Conservation (phyloP, 768 basidiomycete species). For the Russula sp. region DNA sequence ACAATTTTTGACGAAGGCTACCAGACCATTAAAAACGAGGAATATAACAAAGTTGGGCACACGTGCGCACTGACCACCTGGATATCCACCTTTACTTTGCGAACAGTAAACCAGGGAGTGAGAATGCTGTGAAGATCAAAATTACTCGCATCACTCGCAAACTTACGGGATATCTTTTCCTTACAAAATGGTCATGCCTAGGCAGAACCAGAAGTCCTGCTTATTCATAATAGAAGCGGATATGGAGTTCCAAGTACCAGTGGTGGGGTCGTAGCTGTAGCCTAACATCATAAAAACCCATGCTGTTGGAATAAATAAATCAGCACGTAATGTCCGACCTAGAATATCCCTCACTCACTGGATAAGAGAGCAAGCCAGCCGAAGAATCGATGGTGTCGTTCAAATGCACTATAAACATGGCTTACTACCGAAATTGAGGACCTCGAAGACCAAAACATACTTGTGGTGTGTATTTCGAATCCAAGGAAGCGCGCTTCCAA, state of each 20-base stretch:
- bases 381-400: conserved; percentile 72
- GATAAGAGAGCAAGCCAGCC: conserved; percentile 56
- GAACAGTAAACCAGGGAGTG: conserved; percentile 69
- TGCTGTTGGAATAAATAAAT: conserved; percentile 25
- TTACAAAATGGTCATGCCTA: conserved; percentile 69
- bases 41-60: neutral
- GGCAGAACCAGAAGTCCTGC: conserved; percentile 72
- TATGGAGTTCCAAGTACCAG: conserved; percentile 49
- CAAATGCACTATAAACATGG: conserved; percentile 50
- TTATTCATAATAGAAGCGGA: conserved; percentile 50
- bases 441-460: conserved; percentile 33
- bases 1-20: conserved; percentile 77
- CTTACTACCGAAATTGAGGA: neutral
- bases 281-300: conserved; percentile 65
- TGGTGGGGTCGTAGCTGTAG: conserved; percentile 51
- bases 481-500: conserved; percentile 68
- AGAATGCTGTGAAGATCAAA: conserved; percentile 40
- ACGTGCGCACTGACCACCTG: conserved; percentile 52
- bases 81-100: conserved; percentile 66
- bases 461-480: conserved; percentile 76
- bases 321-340: neutral
- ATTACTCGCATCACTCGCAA: neutral
- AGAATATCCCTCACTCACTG: conserved; percentile 33
- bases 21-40: neutral
- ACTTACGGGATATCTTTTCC: conserved; percentile 24